These are phyloP conservation scores for Beauveria varroae DNA, from an alignment of 2,329 filamentous ascomycete genomes.

Conservation along the genomic window DNA sequence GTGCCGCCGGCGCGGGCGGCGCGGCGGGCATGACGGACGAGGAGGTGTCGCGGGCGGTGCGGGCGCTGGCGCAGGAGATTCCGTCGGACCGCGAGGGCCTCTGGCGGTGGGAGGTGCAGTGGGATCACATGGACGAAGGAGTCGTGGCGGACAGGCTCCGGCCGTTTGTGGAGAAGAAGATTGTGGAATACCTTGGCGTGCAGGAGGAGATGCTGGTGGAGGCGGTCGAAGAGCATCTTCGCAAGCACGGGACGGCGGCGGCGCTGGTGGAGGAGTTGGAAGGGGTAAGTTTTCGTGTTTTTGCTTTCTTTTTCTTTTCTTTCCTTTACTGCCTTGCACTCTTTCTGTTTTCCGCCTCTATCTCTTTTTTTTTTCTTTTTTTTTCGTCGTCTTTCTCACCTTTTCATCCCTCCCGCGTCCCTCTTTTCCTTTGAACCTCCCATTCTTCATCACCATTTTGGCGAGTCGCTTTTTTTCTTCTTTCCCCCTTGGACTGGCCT, in stretches of 20 bases:
- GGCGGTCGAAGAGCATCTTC: constrained; percentile 80
- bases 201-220: constrained; percentile 95
- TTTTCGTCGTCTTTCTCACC: too few relatives aligned
- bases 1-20: background rate
- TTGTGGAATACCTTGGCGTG: constrained; percentile 91
- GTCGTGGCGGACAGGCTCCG: constrained; percentile 79
- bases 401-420: too few relatives aligned
- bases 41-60: constrained; percentile 74
- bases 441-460: too few relatives aligned
- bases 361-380: background rate
- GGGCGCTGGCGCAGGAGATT: constrained; percentile 81
- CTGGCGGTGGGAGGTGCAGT: constrained; percentile 89
- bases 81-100: constrained; percentile 78
- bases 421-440: background rate
- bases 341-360: background rate
- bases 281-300: constrained; percentile 48
- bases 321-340: background rate
- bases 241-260: constrained; percentile 65
- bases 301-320: background rate
- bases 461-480: too few relatives aligned
- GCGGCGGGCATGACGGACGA: constrained; percentile 67
- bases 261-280: constrained; percentile 79
- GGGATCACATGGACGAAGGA: constrained; percentile 79
- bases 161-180: constrained; percentile 96
- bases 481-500: too few relatives aligned